Conservation (phyloP, 768 basidiomycete genomes). For the Serendipita vermifera region DNA sequence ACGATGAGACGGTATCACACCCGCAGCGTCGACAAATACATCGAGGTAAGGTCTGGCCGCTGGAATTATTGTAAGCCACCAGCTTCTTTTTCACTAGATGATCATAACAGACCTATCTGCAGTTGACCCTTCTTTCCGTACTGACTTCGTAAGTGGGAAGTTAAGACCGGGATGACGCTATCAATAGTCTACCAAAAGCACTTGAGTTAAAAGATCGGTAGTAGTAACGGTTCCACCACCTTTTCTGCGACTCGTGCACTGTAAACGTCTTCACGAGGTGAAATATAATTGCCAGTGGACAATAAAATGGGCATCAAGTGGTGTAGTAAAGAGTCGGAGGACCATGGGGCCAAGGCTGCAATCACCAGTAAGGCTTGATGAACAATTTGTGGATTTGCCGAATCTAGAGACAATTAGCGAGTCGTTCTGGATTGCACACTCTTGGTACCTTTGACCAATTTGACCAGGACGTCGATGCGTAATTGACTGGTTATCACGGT, state of each 20-base stretch:
- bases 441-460: constrained; percentile 59
- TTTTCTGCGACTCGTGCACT: constrained; percentile 92
- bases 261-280: constrained; percentile 92
- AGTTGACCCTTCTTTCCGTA: constrained; percentile 45
- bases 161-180: constrained; percentile 88
- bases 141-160: constrained; percentile 53
- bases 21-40: constrained; percentile 87
- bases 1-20: constrained; percentile 85
- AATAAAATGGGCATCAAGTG: constrained; percentile 98
- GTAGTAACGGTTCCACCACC: constrained; percentile 28
- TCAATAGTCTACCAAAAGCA: constrained; percentile 59
- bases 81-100: neutral
- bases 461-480: constrained; percentile 74
- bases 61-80: constrained; percentile 13
- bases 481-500: constrained; percentile 44
- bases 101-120: constrained; percentile 35
- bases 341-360: constrained; percentile 66
- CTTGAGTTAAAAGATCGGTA: neutral
- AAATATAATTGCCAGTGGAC: constrained; percentile 97
- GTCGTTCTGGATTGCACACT: constrained; percentile 14
- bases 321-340: constrained; percentile 82
- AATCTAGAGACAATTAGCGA: constrained; percentile 34
- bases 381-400: constrained; percentile 87
- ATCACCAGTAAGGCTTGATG: constrained; percentile 84
- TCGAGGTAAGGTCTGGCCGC: constrained; percentile 66